Evolutionary conservation across 805 yeast genomes (phyloP), one percentile per base, ranked within the genome.

Genomic region (Wickerhamiella allomyrinae): DNA sequence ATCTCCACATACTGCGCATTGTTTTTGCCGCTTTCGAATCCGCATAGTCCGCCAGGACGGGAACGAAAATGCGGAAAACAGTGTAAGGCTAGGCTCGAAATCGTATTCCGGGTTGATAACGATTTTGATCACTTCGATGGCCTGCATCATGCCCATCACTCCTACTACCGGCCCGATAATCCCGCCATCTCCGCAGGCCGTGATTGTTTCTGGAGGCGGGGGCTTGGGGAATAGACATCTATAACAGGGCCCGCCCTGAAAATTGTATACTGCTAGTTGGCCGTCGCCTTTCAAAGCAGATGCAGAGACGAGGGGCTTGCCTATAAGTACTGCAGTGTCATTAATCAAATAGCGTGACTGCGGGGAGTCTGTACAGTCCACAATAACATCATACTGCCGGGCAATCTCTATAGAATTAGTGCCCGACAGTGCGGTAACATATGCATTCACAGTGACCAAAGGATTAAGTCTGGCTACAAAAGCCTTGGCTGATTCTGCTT

Each of bases 101-200:
- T 62, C 68, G 0, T 68, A 70, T 51, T 83, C 81, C 29, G 61
- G 64, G 0, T 70, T 77, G 2, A 79, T 66, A 2, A 84, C 53
- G 7, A 89, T 66, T 56, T 89, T 87, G 20, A 93, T 69, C 0
- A 94, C 69, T 54, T 91, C 98, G 17, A 80, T 61, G 0, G 95
- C 94, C 81, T 91, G 89, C 68, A 82, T 69, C 0, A 76, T 67
- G 8, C 98, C 99, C 56, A 89, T 74, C 1, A 85, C 52, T 0
- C 98, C 99, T 42, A 91, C 93, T n/a, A 87, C 91, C 0, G 97
- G 94, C 0, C 98, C 98, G 20, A 91, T 59, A 0, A 89, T 93
- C 5, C 96, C 96, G 2, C 94, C 94, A 59, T 86, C 97, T 11
- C 82, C 74, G 53, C 99, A 91, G 0, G 93, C 72, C 0, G 85